phyloP scores from a whole-genome alignment of 345 rosid species.

The Noccaea bulbosa region DNA sequence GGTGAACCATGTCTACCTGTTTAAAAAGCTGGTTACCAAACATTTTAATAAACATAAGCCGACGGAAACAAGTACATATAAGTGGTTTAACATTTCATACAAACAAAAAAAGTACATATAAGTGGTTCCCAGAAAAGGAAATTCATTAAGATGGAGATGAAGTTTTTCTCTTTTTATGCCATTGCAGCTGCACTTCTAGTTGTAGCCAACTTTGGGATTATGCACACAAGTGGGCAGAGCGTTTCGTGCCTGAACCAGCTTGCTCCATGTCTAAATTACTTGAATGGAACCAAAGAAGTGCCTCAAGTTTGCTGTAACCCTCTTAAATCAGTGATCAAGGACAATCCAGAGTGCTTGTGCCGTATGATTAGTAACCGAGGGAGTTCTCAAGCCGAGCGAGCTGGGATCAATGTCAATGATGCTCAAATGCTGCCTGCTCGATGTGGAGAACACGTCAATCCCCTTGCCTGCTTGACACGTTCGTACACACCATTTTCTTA shows the following conservation, averaged over 20 bases:
- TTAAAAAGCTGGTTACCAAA: conserved; percentile 42
- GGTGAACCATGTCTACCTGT: conserved; percentile 40
- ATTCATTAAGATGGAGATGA: conserved; percentile 23
- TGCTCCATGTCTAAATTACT: conserved; percentile 62
- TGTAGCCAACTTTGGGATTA: conserved; percentile 17
- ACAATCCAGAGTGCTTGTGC: conserved; percentile 63
- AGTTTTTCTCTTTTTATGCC: conserved; percentile 18
- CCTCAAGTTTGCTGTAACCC: conserved; percentile 70
- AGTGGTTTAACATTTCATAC: neutral
- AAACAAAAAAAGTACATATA: conserved; percentile 19
- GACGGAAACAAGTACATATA: conserved; percentile 18
- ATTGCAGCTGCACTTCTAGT: conserved; percentile 32
- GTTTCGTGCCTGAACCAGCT: conserved; percentile 58
- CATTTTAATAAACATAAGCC: neutral
- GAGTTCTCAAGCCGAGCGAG: conserved; percentile 55
- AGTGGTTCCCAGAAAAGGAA: conserved; percentile 10
- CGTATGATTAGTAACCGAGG: conserved; percentile 62
- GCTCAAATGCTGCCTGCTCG: conserved; percentile 74
- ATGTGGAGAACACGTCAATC: conserved; percentile 73
- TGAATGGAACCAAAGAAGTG: conserved; percentile 59
- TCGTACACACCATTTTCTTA: conserved; percentile 6
- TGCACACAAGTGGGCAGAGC: conserved; percentile 38
- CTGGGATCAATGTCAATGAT: conserved; percentile 61
- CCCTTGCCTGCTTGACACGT: conserved; percentile 58
- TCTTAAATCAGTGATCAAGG: conserved; percentile 56